Evolutionary conservation across 2,329 filamentous ascomycete species (phyloP).

Genomic region (Exophiala phaeomuriformis): DNA sequence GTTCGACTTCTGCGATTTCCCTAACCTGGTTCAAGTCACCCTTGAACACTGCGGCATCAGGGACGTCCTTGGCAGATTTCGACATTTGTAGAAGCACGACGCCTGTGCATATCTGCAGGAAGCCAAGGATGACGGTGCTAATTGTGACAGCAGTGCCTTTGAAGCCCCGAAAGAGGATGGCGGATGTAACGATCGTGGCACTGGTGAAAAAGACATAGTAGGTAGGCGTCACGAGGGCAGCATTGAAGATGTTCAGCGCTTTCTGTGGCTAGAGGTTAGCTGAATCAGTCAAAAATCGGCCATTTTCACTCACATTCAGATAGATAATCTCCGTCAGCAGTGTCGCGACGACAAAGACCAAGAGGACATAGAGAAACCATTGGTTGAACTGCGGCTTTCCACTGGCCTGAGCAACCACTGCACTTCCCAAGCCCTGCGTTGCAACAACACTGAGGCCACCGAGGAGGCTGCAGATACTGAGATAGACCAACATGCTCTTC

Average conservation of each 20-base stretch:
- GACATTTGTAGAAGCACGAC: conserved; percentile 92
- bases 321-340: conserved; percentile 90
- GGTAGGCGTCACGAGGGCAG: conserved; percentile 90
- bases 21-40: conserved; percentile 92
- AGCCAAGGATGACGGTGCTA: conserved; percentile 83
- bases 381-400: conserved; percentile 88
- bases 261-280: conserved; percentile 55
- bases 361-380: conserved; percentile 89
- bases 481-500: conserved; percentile 95
- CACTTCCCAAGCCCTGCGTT: conserved; percentile 85
- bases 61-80: conserved; percentile 95
- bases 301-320: conserved; percentile 66
- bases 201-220: conserved; percentile 99
- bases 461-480: conserved; percentile 91
- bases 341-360: conserved; percentile 85
- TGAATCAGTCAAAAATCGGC: background rate
- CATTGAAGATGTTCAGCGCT: conserved; percentile 96
- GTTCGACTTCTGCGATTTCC: conserved; percentile 88
- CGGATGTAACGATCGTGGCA: conserved; percentile 87
- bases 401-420: conserved; percentile 76
- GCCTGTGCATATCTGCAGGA: conserved; percentile 86
- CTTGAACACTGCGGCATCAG: conserved; percentile 82
- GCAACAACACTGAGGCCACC: conserved; percentile 91
- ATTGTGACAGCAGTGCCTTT: conserved; percentile 77
- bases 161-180: conserved; percentile 87